Percentiles rank a stretch among this genome's conserved stretches.
Conservation (phyloP, 345 rosid species). For the Syzygium jambos region DNA sequence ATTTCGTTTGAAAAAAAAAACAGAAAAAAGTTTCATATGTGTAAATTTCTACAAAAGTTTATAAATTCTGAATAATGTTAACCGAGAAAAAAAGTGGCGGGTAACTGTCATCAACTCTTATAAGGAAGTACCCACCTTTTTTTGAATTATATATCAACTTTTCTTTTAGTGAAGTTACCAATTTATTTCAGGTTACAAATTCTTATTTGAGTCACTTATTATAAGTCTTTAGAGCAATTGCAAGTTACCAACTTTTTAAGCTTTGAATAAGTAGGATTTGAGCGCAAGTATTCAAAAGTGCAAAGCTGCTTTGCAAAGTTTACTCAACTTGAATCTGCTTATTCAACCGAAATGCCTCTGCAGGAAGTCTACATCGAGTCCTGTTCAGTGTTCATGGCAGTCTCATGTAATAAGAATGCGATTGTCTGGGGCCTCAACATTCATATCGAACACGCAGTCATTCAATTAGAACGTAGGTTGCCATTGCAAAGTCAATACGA, state of each 20-base stretch:
- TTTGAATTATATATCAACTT: background rate
- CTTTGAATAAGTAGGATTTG: background rate
- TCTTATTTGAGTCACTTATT: background rate
- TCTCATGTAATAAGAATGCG: background rate
- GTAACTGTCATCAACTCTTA: rapidly evolving
- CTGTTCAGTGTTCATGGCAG: background rate
- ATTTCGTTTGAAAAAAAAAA: background rate
- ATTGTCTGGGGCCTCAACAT: background rate
- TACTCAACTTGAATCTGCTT: background rate
- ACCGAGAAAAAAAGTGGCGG: rapidly evolving
- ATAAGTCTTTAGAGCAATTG: background rate
- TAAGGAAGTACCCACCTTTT: background rate
- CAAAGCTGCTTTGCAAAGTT: background rate
- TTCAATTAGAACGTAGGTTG: background rate
- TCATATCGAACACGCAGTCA: background rate
- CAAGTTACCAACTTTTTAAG: background rate
- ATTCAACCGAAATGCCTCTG: background rate
- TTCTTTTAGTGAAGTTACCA: background rate
- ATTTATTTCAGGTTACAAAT: background rate
- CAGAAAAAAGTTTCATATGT: rapidly evolving
- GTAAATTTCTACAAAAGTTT: background rate
- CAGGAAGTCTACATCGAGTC: background rate
- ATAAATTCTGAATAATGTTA: background rate
- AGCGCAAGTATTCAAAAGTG: background rate
- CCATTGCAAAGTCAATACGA: background rate